Base-by-base conservation (phyloP, 2,329 filamentous ascomycete species). In the Lasiodiplodia citricola region DNA sequence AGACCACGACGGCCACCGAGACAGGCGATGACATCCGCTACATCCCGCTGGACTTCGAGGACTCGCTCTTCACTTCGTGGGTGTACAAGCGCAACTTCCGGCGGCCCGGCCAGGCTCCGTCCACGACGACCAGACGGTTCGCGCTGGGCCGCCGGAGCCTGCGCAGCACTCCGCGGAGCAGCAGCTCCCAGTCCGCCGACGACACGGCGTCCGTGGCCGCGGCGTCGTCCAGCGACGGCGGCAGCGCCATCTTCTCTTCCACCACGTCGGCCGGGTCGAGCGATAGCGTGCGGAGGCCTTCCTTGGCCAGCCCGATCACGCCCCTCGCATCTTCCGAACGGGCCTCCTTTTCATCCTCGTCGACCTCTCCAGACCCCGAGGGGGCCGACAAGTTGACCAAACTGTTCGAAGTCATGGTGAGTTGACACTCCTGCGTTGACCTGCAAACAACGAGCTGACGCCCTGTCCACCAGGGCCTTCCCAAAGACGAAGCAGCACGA, bases 61-160 rank as follows among this genome's bases (percentile, higher is more conserved):
- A 70, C 47, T 63, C 66, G n/a, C 67, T 71, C 2, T 71, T 71
- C 54, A 70, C 70, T 1, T 71, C 70, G 8, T 60, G 50, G 44
- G 69, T 70, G 14, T 71, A 71, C 64, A 70, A 70, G 44, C 54
- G 70, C 6, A 71, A 69, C 31, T 71, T 62, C 57, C 37, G 57
- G 52, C 23, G 44, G 52, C 52, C 52, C 44, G 44, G n/a, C 44
- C 44, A 55, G 52, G 23, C 52, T 55, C 25, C 25, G 52, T 14
- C 52, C 23, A 18, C 52, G 52, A 31, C 25, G 25, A 25, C 25
- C 21, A 28, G 52, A 18, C 14, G 44, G 44, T 55, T 55, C 25
- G 14, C 52, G 52, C 25, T 55, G 23, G 23, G 52, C 23, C 52
- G 52, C 52, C 18, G 52, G 52, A 31, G 18, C 18, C 52, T 21